Evolutionary conservation across 176 grass and related monocot genomes (phyloP).

Genomic region (Oryza meyeriana): DNA sequence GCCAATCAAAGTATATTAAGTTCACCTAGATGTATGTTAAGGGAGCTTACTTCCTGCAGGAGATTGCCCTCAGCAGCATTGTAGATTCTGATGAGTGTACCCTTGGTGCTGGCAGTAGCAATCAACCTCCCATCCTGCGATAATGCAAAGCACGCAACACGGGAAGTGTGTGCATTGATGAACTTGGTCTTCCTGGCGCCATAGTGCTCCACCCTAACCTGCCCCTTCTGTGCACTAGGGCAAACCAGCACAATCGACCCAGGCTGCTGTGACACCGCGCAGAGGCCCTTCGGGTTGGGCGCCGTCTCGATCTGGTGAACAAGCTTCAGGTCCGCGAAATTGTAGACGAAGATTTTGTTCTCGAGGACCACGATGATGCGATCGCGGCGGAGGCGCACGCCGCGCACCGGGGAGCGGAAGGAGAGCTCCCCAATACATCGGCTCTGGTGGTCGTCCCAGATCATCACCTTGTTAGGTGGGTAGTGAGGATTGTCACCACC

Average conservation of each 20-base stretch:
- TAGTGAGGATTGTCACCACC: conserved; percentile 60
- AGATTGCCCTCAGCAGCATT: conserved; percentile 74
- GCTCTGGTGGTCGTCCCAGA: conserved; percentile 95
- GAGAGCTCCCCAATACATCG: conserved; percentile 93
- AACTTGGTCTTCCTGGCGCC: conserved; percentile 84
- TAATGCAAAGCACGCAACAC: conserved; percentile 78
- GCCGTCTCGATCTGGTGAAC: conserved; percentile 95
- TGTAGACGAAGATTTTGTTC: conserved; percentile 94
- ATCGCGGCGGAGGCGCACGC: conserved; percentile 86
- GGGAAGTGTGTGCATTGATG: conserved; percentile 87
- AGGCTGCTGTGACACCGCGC: conserved; percentile 87
- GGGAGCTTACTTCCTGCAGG: conserved; percentile 81
- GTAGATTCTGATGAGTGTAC: conserved; percentile 84
- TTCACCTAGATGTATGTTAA: neutral
- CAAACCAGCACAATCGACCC: conserved; percentile 86
- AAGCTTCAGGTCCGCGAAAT: conserved; percentile 88
- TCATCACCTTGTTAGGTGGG: conserved; percentile 86
- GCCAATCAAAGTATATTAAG: neutral
- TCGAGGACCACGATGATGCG: conserved; percentile 84
- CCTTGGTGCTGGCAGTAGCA: conserved; percentile 89
- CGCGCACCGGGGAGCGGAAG: conserved; percentile 68
- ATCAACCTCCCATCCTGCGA: conserved; percentile 87
- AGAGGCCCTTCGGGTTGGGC: conserved; percentile 78
- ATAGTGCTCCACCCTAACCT: conserved; percentile 92
- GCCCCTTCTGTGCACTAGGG: conserved; percentile 82